phyloP scores from a whole-genome alignment of 2,329 filamentous ascomycete species.

The Knoxdaviesia capensis region DNA sequence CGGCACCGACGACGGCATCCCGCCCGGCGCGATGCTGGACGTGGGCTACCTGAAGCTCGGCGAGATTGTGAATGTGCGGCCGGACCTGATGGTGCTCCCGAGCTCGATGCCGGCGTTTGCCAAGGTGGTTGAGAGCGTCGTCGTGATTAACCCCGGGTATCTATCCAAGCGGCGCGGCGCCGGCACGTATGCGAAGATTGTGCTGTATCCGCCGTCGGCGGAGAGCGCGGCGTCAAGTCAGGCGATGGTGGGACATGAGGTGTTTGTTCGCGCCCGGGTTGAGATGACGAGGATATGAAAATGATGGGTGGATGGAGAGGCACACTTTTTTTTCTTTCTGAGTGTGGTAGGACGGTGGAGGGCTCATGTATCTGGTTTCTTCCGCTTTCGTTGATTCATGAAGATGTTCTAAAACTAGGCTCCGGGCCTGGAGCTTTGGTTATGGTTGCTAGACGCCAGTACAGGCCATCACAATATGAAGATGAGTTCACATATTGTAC shows the following conservation, averaged over 20 bases:
- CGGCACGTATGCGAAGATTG: constrained; percentile 71
- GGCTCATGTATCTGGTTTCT: background rate
- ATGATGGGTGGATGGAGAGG: background rate
- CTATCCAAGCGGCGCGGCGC: constrained; percentile 68
- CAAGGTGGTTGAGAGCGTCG: constrained; percentile 76
- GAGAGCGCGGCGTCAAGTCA: constrained; percentile 32
- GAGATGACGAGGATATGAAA: constrained; percentile 62
- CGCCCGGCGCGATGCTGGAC: constrained; percentile 63
- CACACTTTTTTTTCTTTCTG: background rate
- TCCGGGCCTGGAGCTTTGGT: background rate
- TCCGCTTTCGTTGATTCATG: background rate
- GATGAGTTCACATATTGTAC: background rate
- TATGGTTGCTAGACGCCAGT: background rate
- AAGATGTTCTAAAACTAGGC: background rate
- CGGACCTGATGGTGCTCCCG: constrained; percentile 68
- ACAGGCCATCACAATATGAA: background rate
- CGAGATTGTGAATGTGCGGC: constrained; percentile 72
- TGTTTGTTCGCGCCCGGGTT: constrained; percentile 69
- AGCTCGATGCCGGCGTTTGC: constrained; percentile 73
- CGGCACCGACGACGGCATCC: constrained; percentile 35
- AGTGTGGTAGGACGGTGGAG: background rate
- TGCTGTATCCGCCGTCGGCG: constrained; percentile 43
- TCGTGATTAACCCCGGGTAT: constrained; percentile 78
- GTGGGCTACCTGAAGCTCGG: constrained; percentile 69
- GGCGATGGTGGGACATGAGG: constrained; percentile 46